Percentiles rank a stretch among this genome's conserved stretches.
These are phyloP conservation scores for Globisporangium paddicum DNA, from an alignment of 352 stramenopile species.

Conservation along the genomic window DNA sequence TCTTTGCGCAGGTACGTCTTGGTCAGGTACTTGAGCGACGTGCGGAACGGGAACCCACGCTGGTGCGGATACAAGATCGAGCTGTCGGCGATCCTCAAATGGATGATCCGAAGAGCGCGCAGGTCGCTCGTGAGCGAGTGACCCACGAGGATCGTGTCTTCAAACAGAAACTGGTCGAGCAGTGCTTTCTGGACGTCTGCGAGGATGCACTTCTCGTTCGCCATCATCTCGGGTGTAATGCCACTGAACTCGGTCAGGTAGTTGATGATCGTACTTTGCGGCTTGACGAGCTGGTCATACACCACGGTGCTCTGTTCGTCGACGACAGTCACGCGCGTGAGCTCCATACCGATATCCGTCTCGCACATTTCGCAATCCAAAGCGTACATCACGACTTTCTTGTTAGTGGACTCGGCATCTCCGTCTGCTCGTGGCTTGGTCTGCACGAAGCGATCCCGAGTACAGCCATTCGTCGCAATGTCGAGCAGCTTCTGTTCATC, in stretches of 20 bases:
- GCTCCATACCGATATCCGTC: slow-evolving; percentile 78
- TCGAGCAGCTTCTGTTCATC: slow-evolving; percentile 57
- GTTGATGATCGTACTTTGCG: slow-evolving; percentile 82
- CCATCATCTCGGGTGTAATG: slow-evolving; percentile 77
- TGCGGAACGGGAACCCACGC: slow-evolving; percentile 77
- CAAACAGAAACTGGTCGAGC: slow-evolving; percentile 47
- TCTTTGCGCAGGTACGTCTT: slow-evolving; percentile 78
- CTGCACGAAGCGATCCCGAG: slow-evolving; percentile 50
- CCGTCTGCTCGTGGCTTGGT: slow-evolving; percentile 26
- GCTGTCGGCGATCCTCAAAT: slow-evolving; percentile 68
- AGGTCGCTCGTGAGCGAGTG: slow-evolving; percentile 87
- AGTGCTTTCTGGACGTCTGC: slow-evolving; percentile 71
- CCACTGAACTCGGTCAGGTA: slow-evolving; percentile 89
- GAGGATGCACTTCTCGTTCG: slow-evolving; percentile 47
- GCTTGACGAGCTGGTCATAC: slow-evolving; percentile 84
- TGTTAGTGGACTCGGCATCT: background rate
- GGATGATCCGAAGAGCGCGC: slow-evolving; percentile 69
- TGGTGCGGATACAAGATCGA: slow-evolving; percentile 81
- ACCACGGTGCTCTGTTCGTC: slow-evolving; percentile 50
- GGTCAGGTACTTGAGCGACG: slow-evolving; percentile 78
- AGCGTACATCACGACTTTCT: slow-evolving; percentile 43
- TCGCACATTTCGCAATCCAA: slow-evolving; percentile 90
- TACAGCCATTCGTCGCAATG: slow-evolving; percentile 38
- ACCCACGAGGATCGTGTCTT: slow-evolving; percentile 78
- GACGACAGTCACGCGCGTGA: slow-evolving; percentile 81